Percentiles rank a stretch among this genome's conserved stretches.
Conservation (phyloP, 805 yeast genomes). For the Maudiozyma bulderi region DNA sequence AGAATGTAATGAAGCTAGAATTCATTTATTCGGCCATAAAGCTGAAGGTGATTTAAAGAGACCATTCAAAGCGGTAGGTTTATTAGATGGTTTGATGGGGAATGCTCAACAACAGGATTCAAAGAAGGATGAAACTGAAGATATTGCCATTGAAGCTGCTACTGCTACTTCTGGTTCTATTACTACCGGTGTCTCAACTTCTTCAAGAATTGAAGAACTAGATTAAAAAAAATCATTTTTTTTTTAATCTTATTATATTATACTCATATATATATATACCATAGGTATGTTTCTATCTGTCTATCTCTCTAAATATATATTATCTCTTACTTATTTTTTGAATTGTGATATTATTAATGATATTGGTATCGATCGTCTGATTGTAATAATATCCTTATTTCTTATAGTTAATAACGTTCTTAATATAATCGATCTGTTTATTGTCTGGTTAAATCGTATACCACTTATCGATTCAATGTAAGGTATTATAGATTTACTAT, state of each 20-base stretch:
- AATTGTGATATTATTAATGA: not conserved
- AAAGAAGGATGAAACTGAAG: not conserved
- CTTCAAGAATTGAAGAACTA: not conserved
- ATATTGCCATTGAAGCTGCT: not conserved
- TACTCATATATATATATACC: not conserved
- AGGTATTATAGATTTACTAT: not conserved
- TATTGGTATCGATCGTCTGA: not conserved
- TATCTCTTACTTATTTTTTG: not conserved
- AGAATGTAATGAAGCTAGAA: constrained; percentile 83
- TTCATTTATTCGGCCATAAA: constrained; percentile 74
- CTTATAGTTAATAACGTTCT: not conserved
- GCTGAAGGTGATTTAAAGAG: constrained; percentile 89
- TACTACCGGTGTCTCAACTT: not conserved
- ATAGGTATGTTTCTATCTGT: not conserved
- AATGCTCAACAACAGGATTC: not conserved
- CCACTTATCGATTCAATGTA: not conserved
- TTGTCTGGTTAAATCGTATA: not conserved
- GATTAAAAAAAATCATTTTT: not conserved
- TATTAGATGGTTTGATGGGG: constrained; percentile 45
- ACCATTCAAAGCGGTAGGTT: constrained; percentile 85
- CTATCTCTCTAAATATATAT: not conserved
- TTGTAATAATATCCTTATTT: not conserved
- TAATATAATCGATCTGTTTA: not conserved
- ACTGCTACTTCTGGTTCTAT: not conserved
- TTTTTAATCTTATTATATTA: not conserved